Conservation (phyloP, 2,329 filamentous ascomycete genomes). For the Plenodomus lindquistii region DNA sequence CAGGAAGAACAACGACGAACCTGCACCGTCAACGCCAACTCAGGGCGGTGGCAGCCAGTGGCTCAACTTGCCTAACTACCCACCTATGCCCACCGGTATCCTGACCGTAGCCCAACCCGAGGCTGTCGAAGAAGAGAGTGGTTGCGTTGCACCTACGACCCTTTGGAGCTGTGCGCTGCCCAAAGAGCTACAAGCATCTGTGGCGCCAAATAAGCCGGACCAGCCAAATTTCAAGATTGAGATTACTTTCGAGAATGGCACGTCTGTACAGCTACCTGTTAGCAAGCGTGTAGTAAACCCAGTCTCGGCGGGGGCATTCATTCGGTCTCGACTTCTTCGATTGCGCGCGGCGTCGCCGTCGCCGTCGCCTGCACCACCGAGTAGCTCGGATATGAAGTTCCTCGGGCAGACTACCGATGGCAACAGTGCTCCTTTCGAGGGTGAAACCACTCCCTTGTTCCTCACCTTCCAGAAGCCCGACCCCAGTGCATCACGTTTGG, state of each 20-base stretch:
- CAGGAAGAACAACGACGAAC: constrained; percentile 45
- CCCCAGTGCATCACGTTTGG: constrained; percentile 32
- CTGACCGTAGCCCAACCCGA: constrained; percentile 77
- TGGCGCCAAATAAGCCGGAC: constrained; percentile 65
- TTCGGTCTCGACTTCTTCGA: constrained; percentile 34
- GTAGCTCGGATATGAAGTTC: constrained; percentile 74
- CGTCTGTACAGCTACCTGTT: constrained; percentile 26
- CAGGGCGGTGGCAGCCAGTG: constrained; percentile 51
- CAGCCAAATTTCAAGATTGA: constrained; percentile 81
- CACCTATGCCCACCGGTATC: constrained; percentile 82
- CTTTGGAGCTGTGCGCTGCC: constrained; percentile 87
- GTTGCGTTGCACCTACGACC: constrained; percentile 72
- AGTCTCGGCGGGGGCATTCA: constrained; percentile 46
- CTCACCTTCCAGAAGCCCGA: constrained; percentile 67
- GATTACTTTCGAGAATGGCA: constrained; percentile 65
- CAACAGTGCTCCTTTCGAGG: constrained; percentile 70
- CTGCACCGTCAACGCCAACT: constrained; percentile 18
- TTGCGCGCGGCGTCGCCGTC: constrained; percentile 37
- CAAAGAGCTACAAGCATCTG: constrained; percentile 71
- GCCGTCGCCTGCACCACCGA: constrained; percentile 62
- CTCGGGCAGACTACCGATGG: constrained; percentile 84
- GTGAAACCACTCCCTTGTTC: constrained; percentile 87
- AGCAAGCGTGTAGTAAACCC: constrained; percentile 55
- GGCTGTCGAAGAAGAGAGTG: constrained; percentile 64
- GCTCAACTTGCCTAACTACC: constrained; percentile 85